phyloP scores from a whole-genome alignment of 768 basidiomycete genomes.

The Fomitopsis serialis region DNA sequence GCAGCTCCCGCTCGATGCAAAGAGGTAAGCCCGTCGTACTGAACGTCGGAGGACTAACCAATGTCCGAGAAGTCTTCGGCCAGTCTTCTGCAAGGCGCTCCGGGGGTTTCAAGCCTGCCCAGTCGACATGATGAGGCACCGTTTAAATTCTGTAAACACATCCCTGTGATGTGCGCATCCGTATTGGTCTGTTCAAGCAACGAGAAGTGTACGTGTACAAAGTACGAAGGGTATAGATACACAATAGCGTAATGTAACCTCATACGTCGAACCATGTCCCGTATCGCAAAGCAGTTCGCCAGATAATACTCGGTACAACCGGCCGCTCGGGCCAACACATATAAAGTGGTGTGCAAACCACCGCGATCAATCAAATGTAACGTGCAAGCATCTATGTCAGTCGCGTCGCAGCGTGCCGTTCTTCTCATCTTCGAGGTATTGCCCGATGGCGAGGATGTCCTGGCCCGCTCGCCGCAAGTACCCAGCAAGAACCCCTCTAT shows the following conservation, averaged over 20 bases:
- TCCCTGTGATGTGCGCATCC: constrained; percentile 15
- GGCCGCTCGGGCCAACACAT: not conserved
- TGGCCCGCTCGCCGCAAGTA: constrained; percentile 73
- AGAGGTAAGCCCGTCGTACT: constrained; percentile 3
- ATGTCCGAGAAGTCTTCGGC: constrained; percentile 35
- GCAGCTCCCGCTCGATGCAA: not conserved
- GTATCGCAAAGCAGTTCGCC: not conserved
- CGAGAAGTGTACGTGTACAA: constrained; percentile 1
- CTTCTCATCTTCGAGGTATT: constrained; percentile 81
- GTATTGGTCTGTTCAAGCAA: constrained; percentile 2
- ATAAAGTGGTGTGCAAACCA: not conserved
- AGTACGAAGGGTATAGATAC: constrained; percentile 5
- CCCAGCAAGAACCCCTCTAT: constrained; percentile 57
- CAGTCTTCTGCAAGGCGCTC: constrained; percentile 30
- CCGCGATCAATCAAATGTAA: not conserved
- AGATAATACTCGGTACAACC: not conserved
- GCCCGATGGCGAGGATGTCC: constrained; percentile 81
- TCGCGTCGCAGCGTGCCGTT: constrained; percentile 51
- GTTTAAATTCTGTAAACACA: not conserved
- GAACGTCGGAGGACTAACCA: not conserved
- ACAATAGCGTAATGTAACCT: constrained; percentile 1
- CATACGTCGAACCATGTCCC: not conserved
- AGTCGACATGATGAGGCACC: not conserved
- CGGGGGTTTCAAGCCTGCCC: constrained; percentile 40
- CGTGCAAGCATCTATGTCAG: constrained; percentile 7